Evolutionary conservation across 495 filamentous ascomycete species (phyloP), one percentile per base, ranked within the genome.

Genomic region (Penicillium coffeae): DNA sequence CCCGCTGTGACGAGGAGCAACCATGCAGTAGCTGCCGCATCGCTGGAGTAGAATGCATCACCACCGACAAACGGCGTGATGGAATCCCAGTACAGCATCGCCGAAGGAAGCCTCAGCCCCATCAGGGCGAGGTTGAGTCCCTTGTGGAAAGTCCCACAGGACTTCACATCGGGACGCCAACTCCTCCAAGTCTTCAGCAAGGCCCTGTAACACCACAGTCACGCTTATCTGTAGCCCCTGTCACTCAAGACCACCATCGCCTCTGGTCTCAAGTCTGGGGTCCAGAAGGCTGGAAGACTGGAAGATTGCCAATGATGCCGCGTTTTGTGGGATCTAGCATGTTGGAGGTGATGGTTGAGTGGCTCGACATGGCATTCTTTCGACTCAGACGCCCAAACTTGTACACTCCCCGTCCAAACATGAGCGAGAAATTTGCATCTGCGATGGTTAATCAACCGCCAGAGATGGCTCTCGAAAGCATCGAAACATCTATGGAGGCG

Each of bases 1-100:
- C 51, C 1, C 51, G 51, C 22, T 54, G 51, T 30, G 45, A 54
- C n/a, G 51, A 54, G 27, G 33, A 54, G 21, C 51, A 54, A 35
- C 51, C 51, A 7, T 54, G 51, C 45, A 39, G 40, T 2, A 53
- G 42, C 13, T 53, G 51, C 30, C 45, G 45, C 15, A 18, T 43
- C 3, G 51, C 51, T 1, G 51, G 18, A 15, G 34, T 54, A 1
- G 45, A 54, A 21, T 54, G 51, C 19, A 19, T 54, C 32, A 54
- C 51, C 7, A 54, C 51, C 15, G 51, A 54, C 22, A 54, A 54
- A 21, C 32, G 51, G 39, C 51, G 51, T 21, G 45, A 47, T 35
- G 51, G 51, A 0, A 41, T 35, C 8, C 34, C 32, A 2, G 51
- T 54, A 2, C 21, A 30, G 13, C 46, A 38, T 21, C 33, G 51